Percentiles rank a stretch among this genome's conserved stretches.
Conservation (phyloP, 2,329 filamentous ascomycete species). For the Xylaria sp. region DNA sequence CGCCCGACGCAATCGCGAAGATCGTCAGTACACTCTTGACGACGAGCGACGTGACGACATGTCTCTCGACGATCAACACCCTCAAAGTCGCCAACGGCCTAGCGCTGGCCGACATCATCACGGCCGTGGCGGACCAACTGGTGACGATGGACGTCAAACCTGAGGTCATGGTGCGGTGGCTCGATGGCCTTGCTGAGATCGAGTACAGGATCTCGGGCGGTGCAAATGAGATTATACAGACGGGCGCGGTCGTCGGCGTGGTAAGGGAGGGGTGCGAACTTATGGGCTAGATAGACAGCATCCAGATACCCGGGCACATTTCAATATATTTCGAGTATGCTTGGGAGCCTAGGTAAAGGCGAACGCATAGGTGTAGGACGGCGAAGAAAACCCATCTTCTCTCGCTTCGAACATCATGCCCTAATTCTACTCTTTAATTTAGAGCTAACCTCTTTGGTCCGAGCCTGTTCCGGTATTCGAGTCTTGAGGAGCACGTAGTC, state of each 20-base stretch:
- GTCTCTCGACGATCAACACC: constrained; percentile 85
- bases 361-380: neutral
- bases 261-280: constrained; percentile 88
- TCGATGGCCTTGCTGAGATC: constrained; percentile 89
- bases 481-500: neutral
- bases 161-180: constrained; percentile 89
- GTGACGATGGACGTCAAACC: constrained; percentile 83
- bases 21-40: constrained; percentile 86
- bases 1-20: constrained; percentile 84
- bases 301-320: constrained; percentile 23
- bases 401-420: neutral
- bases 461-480: neutral
- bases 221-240: constrained; percentile 88
- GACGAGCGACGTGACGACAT: constrained; percentile 88
- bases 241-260: constrained; percentile 90
- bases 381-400: neutral
- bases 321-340: constrained; percentile 4
- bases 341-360: neutral
- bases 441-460: neutral
- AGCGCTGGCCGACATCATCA: constrained; percentile 93
- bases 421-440: neutral
- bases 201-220: constrained; percentile 92
- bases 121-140: constrained; percentile 83
- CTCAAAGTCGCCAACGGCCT: constrained; percentile 87
- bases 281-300: constrained; percentile 47